A percentile compares a stretch with the other conserved stretches of the same genome.
These are phyloP conservation scores for Stipa capillata DNA, from an alignment of 176 grass and related monocot genomes.

Conservation along the genomic window DNA sequence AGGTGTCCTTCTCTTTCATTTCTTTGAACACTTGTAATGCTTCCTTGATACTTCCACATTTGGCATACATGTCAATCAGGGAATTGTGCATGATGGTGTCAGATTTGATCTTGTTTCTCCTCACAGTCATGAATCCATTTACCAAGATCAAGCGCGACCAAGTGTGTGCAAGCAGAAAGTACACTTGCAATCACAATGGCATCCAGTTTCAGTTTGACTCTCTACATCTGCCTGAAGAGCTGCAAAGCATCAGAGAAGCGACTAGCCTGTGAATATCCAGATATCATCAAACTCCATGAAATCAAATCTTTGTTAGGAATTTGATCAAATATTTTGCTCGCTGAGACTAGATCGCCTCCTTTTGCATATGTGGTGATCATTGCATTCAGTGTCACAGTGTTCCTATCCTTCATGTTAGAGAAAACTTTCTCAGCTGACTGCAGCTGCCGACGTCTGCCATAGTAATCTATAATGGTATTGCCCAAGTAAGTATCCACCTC, in stretches of 20 bases:
- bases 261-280: constrained; percentile 36
- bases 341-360: constrained; percentile 28
- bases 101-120: constrained; percentile 31
- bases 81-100: constrained; percentile 36
- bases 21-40: constrained; percentile 28
- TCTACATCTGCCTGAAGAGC: constrained; percentile 47
- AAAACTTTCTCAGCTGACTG: constrained; percentile 36
- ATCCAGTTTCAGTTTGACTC: constrained; percentile 39
- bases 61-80: constrained; percentile 38
- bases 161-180: constrained; percentile 36
- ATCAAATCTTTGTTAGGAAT: constrained; percentile 45
- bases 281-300: constrained; percentile 55
- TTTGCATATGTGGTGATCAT: constrained; percentile 50
- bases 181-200: constrained; percentile 28
- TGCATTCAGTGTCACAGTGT: constrained; percentile 28
- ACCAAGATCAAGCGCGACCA: constrained; percentile 33
- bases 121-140: constrained; percentile 42
- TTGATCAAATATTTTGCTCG: constrained; percentile 38
- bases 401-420: constrained; percentile 37
- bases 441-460: constrained; percentile 17
- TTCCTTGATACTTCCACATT: constrained; percentile 29
- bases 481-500: constrained; percentile 54
- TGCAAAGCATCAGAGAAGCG: constrained; percentile 36
- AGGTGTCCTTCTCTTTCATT: constrained; percentile 41
- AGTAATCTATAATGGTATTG: constrained; percentile 47